Evolutionary conservation across 2,329 filamentous ascomycete genomes (phyloP), one percentile per base, ranked within the genome.

Genomic region (Xenoacremonium recifei): DNA sequence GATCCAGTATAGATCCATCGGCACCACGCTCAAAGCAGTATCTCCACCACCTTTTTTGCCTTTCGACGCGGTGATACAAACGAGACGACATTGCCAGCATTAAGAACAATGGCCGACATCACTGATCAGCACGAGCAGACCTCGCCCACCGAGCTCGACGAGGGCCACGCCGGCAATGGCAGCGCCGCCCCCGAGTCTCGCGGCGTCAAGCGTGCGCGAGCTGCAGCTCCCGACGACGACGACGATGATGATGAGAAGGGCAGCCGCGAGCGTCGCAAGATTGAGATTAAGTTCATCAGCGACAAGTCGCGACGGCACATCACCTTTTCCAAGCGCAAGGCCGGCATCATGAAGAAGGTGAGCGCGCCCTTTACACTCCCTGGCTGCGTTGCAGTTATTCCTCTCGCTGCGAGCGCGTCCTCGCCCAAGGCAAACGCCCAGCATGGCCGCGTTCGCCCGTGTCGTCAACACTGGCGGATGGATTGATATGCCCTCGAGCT

Each of bases 301-400:
- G 93, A 99, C 74, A 99, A 99, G 78, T 97, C 92, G 73, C 90
- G 93, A 73, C 87, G 93, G 51, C 93, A 99, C 76, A 99, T 97
- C 67, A 97, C 93, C 62, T 97, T 99, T 70, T 97, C 92, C 58
- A 99, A 99, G 84, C 89, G 93, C 69, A 99, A 99, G 78, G 93
- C 93, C 42, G 93, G 93, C 60, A 97, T 99, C 71, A 97, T 99
- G 93, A 97, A 99, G 80, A 97, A 97, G 90, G 93, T 96, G 67
- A n/a, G n/a, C n/a, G n/a, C n/a, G n/a, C n/a, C n/a, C n/a, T n/a
- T n/a, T n/a, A n/a, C n/a, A n/a, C n/a, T n/a, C n/a, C n/a, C n/a
- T n/a, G n/a, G n/a, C n/a, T n/a, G n/a, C n/a, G n/a, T n/a, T n/a
- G n/a, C n/a, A n/a, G n/a, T n/a, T n/a, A n/a, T n/a, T n/a, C n/a